Percentiles rank a stretch among this genome's conserved stretches.
Conservation (phyloP, 2,329 filamentous ascomycete genomes). For the Zalaria obscura region DNA sequence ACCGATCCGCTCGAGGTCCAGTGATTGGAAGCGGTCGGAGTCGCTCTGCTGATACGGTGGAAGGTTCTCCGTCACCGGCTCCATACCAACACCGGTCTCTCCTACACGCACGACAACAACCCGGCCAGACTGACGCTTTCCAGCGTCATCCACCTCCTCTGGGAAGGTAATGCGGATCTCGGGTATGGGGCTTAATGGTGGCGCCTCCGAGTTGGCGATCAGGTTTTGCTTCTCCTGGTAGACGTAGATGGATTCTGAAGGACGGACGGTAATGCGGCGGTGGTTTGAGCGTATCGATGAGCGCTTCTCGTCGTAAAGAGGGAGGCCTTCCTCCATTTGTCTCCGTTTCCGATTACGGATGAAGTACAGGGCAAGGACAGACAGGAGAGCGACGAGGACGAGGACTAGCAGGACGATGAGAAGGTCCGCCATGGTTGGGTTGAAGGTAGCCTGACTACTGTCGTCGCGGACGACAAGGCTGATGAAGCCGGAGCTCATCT, state of each 20-base stretch:
- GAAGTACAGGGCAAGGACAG: slow-evolving; percentile 55
- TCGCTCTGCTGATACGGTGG: slow-evolving; percentile 81
- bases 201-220: slow-evolving; percentile 59
- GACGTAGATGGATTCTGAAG: slow-evolving; percentile 54
- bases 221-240: slow-evolving; percentile 70
- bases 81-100: slow-evolving; percentile 76
- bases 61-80: slow-evolving; percentile 64
- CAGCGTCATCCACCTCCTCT: slow-evolving; percentile 75
- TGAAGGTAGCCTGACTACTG: slow-evolving; percentile 32
- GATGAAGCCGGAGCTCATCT: slow-evolving; percentile 26
- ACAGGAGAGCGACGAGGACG: slow-evolving; percentile 54
- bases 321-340: slow-evolving; percentile 40
- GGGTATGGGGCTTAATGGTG: slow-evolving; percentile 67
- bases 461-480: slow-evolving; percentile 37
- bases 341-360: slow-evolving; percentile 51
- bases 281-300: slow-evolving; percentile 30
- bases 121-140: slow-evolving; percentile 68
- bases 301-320: slow-evolving; percentile 53
- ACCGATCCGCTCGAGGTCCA: slow-evolving; percentile 89
- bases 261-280: slow-evolving; percentile 43
- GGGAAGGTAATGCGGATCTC: slow-evolving; percentile 98
- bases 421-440: slow-evolving; percentile 54
- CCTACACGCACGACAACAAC: slow-evolving; percentile 87
- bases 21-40: slow-evolving; percentile 66
- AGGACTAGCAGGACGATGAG: slow-evolving; percentile 69